Evolutionary conservation across 1,284 basidiomycete species (phyloP), one percentile per base, ranked within the genome.

Genomic region (Cryptococcus hybrid): DNA sequence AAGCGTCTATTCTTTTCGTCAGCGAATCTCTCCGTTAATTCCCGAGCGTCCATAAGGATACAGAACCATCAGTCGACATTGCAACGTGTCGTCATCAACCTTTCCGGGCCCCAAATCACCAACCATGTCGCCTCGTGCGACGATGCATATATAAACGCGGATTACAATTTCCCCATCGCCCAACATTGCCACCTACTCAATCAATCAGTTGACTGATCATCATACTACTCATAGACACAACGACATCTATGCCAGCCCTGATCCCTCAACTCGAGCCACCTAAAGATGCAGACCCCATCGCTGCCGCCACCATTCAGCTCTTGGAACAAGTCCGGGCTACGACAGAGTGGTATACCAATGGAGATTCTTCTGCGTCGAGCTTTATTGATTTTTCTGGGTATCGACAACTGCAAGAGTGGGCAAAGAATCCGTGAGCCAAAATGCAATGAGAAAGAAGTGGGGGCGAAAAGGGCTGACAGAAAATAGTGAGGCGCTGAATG

Each of bases 261-360:
- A 36, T 59, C 40, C 54, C 58, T 3, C 42, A 38, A 40, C 13
- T 47, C 46, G 46, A 7, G 18, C 46, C 15, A 30, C 13, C 46
- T 18, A 30, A 18, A 9, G 46, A 30, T 35, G 30, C 46, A 18
- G 58, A 59, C 48, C 58, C 58, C 7, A 36, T 53, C 18, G 18
- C 39, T 4, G 13, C 51, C n/a, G 58, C 54, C 9, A 38, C 49
- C 7, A 34, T 45, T 37, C 37, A 50, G 24, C 58, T 56, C 24
- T 12, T 51, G 6, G 43, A 49, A 5, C 42, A 52, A 30, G 58
- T 59, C 3, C 51, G 58, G 9, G 39, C 43, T 37, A 51, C 39
- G 45, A 56, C 52, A 34, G 58, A 59, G 43, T 56, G 55, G 58
- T 34, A 44, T 11, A 59, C 58, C 7, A 59, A 59, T 43, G 50